phyloP scores from a whole-genome alignment of 306 rosid species.

The Canavalia gladiata region DNA sequence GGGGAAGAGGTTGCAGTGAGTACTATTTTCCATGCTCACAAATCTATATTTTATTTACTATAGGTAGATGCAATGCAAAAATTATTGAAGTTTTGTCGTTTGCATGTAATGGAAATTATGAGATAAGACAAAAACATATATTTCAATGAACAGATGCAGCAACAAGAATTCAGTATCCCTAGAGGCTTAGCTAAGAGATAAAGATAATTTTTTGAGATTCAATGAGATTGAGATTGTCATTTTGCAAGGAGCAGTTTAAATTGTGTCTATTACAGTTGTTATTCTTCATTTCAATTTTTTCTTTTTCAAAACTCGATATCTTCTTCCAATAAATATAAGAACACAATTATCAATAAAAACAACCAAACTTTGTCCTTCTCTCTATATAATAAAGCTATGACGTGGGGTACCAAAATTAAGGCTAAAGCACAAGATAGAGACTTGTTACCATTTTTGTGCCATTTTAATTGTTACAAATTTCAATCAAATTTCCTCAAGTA shows the following conservation, averaged over 20 bases:
- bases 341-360: conserved; percentile 53
- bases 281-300: conserved; percentile 35
- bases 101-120: conserved; percentile 44
- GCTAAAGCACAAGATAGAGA: not conserved
- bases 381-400: conserved; percentile 1
- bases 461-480: conserved; percentile 25
- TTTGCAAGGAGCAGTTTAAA: conserved; percentile 32
- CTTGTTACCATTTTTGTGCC: conserved; percentile 30
- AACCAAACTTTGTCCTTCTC: conserved; percentile 52
- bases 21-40: conserved; percentile 29
- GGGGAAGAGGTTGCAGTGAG: conserved; percentile 28
- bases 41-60: conserved; percentile 14
- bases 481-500: not conserved
- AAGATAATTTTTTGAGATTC: conserved; percentile 55
- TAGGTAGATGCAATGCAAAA: conserved; percentile 12
- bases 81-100: conserved; percentile 52
- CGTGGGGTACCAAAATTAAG: conserved; percentile 30
- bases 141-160: conserved; percentile 42
- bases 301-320: not conserved
- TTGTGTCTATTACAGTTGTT: conserved; percentile 41
- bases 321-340: conserved; percentile 39
- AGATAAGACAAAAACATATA: conserved; percentile 46
- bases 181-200: conserved; percentile 43
- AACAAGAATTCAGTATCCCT: conserved; percentile 51
- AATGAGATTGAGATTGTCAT: conserved; percentile 50